Percentiles rank a stretch among this genome's conserved stretches.
Conservation (phyloP, 1,139 yeast genomes). For the Kodamaea arcana region DNA sequence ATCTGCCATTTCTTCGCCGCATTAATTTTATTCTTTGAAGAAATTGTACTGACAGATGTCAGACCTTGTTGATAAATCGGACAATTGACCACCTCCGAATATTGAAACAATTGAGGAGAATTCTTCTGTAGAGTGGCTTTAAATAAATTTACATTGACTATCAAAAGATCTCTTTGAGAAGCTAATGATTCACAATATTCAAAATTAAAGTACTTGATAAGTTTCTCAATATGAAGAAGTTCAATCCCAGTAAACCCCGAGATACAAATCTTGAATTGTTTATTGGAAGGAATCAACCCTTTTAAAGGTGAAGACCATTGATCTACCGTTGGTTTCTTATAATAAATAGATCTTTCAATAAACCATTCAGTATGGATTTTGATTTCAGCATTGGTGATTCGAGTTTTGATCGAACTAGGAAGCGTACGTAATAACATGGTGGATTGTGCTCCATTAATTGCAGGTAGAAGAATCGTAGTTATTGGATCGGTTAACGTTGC, state of each 20-base stretch:
- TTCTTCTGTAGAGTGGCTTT: conserved; percentile 28
- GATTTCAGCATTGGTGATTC: conserved; percentile 22
- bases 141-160: conserved; percentile 57
- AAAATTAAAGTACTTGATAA: conserved; percentile 53
- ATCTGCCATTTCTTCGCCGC: conserved; percentile 56
- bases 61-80: conserved; percentile 29
- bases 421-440: conserved; percentile 23
- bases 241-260: conserved; percentile 88
- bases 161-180: conserved; percentile 54
- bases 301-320: conserved; percentile 69
- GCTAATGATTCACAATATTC: conserved; percentile 49
- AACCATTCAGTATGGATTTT: conserved; percentile 75
- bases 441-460: conserved; percentile 28
- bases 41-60: conserved; percentile 32
- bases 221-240: conserved; percentile 64
- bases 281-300: conserved; percentile 30
- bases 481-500: conserved; percentile 19
- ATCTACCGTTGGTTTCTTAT: conserved; percentile 52
- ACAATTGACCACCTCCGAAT: conserved; percentile 35
- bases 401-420: conserved; percentile 18
- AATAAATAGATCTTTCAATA: conserved; percentile 71
- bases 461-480: conserved; percentile 42
- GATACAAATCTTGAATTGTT: conserved; percentile 51
- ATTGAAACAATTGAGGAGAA: conserved; percentile 38
- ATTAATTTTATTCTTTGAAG: conserved; percentile 49